Evolutionary conservation across 78 protist genomes (phyloP).

Genomic region (Dictyostelium firmibasis): DNA sequence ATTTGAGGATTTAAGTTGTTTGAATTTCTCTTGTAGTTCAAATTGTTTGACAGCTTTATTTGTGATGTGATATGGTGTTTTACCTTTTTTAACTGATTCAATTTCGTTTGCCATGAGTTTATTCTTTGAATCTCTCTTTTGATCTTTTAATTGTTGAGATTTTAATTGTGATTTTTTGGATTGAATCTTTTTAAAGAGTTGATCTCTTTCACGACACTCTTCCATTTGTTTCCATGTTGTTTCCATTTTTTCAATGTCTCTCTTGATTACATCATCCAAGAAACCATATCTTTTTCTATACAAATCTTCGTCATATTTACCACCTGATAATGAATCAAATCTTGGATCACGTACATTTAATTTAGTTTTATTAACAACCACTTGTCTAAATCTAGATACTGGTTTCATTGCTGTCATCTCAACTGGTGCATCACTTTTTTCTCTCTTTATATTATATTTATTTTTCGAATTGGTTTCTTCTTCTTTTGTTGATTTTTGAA

Average conservation of each 20-base stretch:
- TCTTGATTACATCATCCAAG: conserved; percentile 34
- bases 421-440: conserved; percentile 35
- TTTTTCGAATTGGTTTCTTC: background rate
- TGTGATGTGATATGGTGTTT: conserved; percentile 40
- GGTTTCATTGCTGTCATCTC: conserved; percentile 61
- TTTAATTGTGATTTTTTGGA: conserved; percentile 30
- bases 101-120: conserved; percentile 11
- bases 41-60: conserved; percentile 19
- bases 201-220: background rate
- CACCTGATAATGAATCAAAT: conserved; percentile 39
- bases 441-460: background rate
- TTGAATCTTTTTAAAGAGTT: conserved; percentile 23
- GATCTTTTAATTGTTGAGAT: conserved; percentile 31
- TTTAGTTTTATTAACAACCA: background rate
- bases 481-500: background rate
- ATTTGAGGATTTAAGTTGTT: conserved; percentile 21
- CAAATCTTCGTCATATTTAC: conserved; percentile 37
- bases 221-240: background rate
- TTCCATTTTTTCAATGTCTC: background rate
- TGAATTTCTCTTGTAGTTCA: conserved; percentile 52
- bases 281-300: conserved; percentile 34
- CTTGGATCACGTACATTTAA: conserved; percentile 38
- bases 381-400: conserved; percentile 57
- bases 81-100: conserved; percentile 46
- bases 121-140: conserved; percentile 24